Evolutionary conservation across 2,329 filamentous ascomycete species (phyloP), one percentile per base, ranked within the genome.

Genomic region (Dactylella cylindrospora): DNA sequence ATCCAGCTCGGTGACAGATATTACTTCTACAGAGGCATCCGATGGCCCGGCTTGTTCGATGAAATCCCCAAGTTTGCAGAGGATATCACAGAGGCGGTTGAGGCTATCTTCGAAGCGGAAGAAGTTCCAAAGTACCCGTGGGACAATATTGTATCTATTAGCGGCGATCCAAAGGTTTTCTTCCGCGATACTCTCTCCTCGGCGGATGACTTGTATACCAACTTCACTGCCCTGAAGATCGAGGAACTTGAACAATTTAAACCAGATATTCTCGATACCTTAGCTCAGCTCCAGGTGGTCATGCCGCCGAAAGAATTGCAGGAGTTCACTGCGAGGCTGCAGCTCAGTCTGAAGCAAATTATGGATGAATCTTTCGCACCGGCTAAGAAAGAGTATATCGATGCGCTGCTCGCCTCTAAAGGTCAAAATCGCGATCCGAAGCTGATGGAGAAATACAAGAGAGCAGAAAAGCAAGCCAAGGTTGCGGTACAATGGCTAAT

Each of bases 11-110:
- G 53, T n/a, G 57, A 65, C 7, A 67, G 65, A 41, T 70, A 66
- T 46, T 70, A 68, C 52, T 69, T 70, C 33, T 70, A 70, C 45
- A 33, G 68, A 15, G 67, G 68, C 15, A 62, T 70, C n/a, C 64
- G 67, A 23, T 65, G 45, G 33, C 31, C 29, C 0, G 29, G 62
- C 20, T 47, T 69, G 6, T 60, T 69, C 17, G 67, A 68, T 2
- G 49, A 65, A 7, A 55, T 39, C 1, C 41, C 68, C 9, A 64
- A 52, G 23, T 70, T 70, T 49, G 68, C 61, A 4, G 45, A 65
- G 23, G 65, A 68, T 45, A 61, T 68, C 10, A 68, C 67, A 35
- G 38, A 43, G 4, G 35, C 60, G 3, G 43, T 68, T 12, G 50
- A 66, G n/a, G 60, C 61, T n/a, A 40, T 40, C 31, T 32, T 54